Evolutionary conservation across 2,329 filamentous ascomycete species (phyloP).

Genomic region (Colletotrichum camelliae): DNA sequence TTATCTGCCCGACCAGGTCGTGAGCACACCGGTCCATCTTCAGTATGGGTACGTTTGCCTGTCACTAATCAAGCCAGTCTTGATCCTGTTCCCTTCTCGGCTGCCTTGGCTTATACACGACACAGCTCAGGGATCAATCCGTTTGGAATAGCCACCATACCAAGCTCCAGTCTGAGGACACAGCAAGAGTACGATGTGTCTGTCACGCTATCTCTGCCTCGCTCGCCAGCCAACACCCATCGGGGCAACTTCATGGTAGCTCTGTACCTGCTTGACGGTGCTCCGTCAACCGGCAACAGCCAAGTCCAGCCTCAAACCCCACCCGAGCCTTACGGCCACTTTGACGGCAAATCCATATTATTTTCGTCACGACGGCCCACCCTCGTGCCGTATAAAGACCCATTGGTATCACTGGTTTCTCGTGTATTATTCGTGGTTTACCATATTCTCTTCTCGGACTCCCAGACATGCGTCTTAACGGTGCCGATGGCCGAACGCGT

Average conservation of each 20-base stretch:
- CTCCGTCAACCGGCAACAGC: conserved; percentile 25
- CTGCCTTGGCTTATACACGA: not conserved
- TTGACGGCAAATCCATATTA: conserved; percentile 50
- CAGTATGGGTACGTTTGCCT: conserved; percentile 59
- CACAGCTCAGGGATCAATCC: conserved; percentile 55
- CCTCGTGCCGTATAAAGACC: conserved; percentile 80
- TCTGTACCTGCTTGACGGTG: conserved; percentile 67
- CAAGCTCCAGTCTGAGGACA: conserved; percentile 61
- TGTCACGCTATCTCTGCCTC: conserved; percentile 77
- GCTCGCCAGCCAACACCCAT: conserved; percentile 75
- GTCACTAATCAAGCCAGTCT: not conserved
- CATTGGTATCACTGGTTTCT: conserved; percentile 66
- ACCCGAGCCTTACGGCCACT: conserved; percentile 35
- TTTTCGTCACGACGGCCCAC: conserved; percentile 75
- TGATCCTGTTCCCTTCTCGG: not conserved
- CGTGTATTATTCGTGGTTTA: conserved; percentile 70
- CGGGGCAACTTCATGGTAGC: conserved; percentile 96
- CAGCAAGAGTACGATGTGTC: conserved; percentile 86
- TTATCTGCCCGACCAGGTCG: conserved; percentile 61
- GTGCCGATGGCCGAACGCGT: conserved; percentile 78
- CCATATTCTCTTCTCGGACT: conserved; percentile 69
- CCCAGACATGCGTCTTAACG: conserved; percentile 67
- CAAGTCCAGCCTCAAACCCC: conserved; percentile 18
- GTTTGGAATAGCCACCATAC: conserved; percentile 54
- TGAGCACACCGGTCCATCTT: conserved; percentile 57